phyloP scores from a whole-genome alignment of 257 asterid genomes.

The Dorcoceras hygrometricum region DNA sequence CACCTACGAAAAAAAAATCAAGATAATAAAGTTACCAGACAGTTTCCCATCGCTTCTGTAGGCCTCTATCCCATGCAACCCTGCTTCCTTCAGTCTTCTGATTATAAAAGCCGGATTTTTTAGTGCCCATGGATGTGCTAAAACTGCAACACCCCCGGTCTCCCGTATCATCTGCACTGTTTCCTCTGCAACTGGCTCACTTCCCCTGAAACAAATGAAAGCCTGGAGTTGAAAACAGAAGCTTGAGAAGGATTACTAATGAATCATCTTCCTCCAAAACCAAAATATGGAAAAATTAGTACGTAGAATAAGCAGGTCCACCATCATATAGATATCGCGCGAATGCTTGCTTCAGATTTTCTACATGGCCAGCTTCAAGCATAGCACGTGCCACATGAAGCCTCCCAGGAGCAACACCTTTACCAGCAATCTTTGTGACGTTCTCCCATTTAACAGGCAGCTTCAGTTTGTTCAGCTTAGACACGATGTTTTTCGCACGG shows the following conservation, averaged over 20 bases:
- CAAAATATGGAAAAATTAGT: slow-evolving; percentile 23
- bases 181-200: slow-evolving; percentile 86
- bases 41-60: slow-evolving; percentile 93
- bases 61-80: slow-evolving; percentile 83
- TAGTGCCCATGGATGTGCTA: slow-evolving; percentile 99
- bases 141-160: slow-evolving; percentile 90
- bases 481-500: slow-evolving; percentile 85
- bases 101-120: slow-evolving; percentile 69
- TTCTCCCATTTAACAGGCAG: slow-evolving; percentile 84
- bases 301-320: slow-evolving; percentile 99
- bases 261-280: not conserved
- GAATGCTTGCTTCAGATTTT: slow-evolving; percentile 88
- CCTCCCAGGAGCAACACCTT: slow-evolving; percentile 95
- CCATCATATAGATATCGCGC: slow-evolving; percentile 82
- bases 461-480: slow-evolving; percentile 74
- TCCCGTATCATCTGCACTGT: slow-evolving; percentile 67
- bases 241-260: slow-evolving; percentile 2
- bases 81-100: slow-evolving; percentile 75
- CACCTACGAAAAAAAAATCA: not conserved
- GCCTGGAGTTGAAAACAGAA: slow-evolving; percentile 7
- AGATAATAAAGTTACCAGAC: slow-evolving; percentile 47
- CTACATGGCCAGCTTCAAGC: slow-evolving; percentile 97
- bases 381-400: slow-evolving; percentile 96
- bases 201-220: slow-evolving; percentile 56
- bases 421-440: slow-evolving; percentile 81